Evolutionary conservation across 345 rosid species (phyloP).

Genomic region (Melastoma malabathricum): DNA sequence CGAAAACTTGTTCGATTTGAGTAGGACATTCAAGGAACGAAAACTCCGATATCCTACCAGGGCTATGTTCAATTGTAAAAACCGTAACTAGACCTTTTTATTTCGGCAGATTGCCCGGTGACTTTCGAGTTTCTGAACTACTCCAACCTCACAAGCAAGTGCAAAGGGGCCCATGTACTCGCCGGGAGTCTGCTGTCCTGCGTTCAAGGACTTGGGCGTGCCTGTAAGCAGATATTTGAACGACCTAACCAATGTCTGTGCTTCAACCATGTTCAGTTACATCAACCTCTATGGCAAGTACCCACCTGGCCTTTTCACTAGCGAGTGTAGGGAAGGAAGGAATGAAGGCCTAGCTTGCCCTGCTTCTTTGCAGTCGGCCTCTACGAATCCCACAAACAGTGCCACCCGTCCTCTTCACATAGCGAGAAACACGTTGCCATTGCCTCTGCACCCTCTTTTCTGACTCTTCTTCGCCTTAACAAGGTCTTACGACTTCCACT

Average conservation of each 20-base stretch:
- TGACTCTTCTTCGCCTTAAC: no score
- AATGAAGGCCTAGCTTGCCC: constrained; percentile 47
- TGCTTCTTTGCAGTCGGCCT: constrained; percentile 11
- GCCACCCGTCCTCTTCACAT: background rate
- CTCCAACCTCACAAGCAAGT: constrained; percentile 27
- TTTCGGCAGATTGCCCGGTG: constrained; percentile 42
- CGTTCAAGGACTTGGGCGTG: constrained; percentile 53
- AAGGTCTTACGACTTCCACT: no score
- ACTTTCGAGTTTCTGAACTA: constrained; percentile 55
- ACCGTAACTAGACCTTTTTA: background rate
- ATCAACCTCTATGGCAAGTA: constrained; percentile 45
- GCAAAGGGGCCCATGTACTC: constrained; percentile 55
- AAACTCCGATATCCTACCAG: no score
- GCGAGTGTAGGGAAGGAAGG: constrained; percentile 34
- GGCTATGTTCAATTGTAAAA: no score
- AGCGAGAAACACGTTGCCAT: no score
- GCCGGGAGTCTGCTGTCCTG: constrained; percentile 23
- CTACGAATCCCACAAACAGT: constrained; percentile 9
- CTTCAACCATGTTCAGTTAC: constrained; percentile 55
- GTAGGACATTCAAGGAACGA: no score
- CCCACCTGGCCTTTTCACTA: constrained; percentile 54
- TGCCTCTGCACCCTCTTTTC: no score
- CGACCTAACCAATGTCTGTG: constrained; percentile 32
- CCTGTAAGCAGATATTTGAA: constrained; percentile 30
- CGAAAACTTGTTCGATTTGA: no score